These are phyloP conservation scores for Rhododendron williamsianum DNA, from an alignment of 148 eudicot genomes.

Conservation along the genomic window DNA sequence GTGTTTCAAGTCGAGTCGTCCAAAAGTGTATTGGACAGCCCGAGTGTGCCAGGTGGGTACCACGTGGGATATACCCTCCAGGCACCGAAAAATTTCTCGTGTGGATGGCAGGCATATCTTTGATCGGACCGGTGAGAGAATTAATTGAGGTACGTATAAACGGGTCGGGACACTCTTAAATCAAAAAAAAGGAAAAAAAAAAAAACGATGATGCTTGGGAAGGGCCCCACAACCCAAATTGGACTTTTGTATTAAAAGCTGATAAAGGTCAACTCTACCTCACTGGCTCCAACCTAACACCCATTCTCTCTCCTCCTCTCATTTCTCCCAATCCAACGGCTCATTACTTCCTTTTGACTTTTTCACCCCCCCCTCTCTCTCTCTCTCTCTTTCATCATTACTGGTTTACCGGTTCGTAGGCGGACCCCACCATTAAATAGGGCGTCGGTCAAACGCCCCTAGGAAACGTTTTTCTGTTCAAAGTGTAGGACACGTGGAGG, in stretches of 20 bases:
- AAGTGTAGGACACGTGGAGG: conserved; percentile 16
- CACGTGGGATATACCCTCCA: no score
- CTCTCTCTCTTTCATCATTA: conserved; percentile 10
- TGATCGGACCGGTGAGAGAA: no score
- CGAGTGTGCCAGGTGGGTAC: no score
- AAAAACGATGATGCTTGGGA: background rate
- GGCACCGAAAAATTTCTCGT: no score
- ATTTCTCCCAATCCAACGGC: conserved; percentile 32
- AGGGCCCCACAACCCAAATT: background rate
- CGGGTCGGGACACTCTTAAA: no score
- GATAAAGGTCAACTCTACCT: conserved; percentile 29
- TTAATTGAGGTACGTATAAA: no score
- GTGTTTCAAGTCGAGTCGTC: no score
- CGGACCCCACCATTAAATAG: conserved; percentile 14
- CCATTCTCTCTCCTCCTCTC: background rate
- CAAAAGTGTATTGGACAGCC: no score
- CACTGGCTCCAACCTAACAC: conserved; percentile 33
- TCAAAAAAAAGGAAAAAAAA: no score
- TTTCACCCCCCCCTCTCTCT: background rate
- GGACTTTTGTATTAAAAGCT: conserved; percentile 19
- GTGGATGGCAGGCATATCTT: no score
- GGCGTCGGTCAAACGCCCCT: conserved; percentile 25
- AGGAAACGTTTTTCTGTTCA: background rate
- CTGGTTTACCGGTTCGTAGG: conserved; percentile 16
- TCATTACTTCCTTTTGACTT: conserved; percentile 39